Evolutionary conservation across 176 grass and related monocot species (phyloP).

Genomic region (Raddia guianensis): DNA sequence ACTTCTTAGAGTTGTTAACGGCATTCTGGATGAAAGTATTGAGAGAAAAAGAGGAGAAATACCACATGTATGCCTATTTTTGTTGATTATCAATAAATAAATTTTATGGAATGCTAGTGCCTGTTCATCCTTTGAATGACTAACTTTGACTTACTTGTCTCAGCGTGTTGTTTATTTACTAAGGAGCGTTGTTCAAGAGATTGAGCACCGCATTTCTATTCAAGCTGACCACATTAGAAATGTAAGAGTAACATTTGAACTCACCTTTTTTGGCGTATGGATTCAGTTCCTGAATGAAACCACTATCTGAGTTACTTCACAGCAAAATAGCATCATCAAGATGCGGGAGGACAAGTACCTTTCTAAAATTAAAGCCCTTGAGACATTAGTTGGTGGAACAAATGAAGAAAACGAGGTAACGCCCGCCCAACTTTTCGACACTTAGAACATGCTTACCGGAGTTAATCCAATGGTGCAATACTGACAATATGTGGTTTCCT

Average conservation of each 20-base stretch:
- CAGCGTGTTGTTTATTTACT: constrained; percentile 84
- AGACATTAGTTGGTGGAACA: constrained; percentile 90
- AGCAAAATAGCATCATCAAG: constrained; percentile 93
- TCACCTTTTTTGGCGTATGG: neutral
- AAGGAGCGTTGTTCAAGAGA: constrained; percentile 92
- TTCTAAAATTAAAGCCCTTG: constrained; percentile 86
- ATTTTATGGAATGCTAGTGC: neutral
- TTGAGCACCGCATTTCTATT: constrained; percentile 88
- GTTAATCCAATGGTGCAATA: constrained; percentile 22
- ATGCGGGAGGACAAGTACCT: constrained; percentile 80
- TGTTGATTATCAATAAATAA: neutral
- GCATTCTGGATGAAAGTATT: constrained; percentile 98
- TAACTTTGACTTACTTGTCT: constrained; percentile 35
- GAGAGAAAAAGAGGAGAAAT: constrained; percentile 98
- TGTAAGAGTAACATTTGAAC: constrained; percentile 52
- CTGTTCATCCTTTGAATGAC: constrained; percentile 37
- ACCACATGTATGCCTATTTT: constrained; percentile 74
- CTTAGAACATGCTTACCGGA: constrained; percentile 19
- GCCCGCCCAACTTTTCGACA: neutral
- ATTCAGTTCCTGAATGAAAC: constrained; percentile 29
- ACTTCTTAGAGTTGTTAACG: constrained; percentile 89
- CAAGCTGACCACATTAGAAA: constrained; percentile 96
- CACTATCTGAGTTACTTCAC: constrained; percentile 40
- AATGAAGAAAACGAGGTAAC: constrained; percentile 97
- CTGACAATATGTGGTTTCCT: constrained; percentile 43